Evolutionary conservation across 1,284 basidiomycete species (phyloP).

Genomic region (Sanghuangporus sanghuang): DNA sequence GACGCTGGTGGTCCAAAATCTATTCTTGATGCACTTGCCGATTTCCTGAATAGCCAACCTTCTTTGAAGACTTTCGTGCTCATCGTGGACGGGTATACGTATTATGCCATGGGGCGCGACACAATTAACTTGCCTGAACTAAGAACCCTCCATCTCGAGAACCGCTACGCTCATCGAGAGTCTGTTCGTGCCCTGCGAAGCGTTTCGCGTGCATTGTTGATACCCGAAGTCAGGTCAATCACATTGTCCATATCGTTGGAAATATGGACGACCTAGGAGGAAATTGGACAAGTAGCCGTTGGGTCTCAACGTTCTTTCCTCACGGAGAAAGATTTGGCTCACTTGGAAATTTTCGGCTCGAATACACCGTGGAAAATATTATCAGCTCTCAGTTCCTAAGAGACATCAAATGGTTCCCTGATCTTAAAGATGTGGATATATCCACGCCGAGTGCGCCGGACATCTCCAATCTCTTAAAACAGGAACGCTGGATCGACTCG

Average conservation of each 20-base stretch:
- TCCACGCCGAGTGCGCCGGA: not conserved
- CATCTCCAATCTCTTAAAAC: too few species aligned
- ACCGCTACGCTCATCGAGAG: not conserved
- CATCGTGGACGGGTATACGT: not conserved
- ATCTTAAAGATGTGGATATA: not conserved
- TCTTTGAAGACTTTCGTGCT: not conserved
- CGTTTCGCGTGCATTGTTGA: not conserved
- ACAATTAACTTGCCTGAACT: not conserved
- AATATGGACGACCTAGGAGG: not conserved
- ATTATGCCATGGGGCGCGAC: not conserved
- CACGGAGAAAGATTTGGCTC: not conserved
- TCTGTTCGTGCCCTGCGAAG: not conserved
- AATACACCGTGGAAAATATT: not conserved
- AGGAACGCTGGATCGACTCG: not conserved
- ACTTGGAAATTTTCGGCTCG: not conserved
- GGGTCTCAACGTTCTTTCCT: not conserved
- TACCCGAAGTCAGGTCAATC: not conserved
- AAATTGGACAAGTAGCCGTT: not conserved
- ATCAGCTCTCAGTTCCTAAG: not conserved
- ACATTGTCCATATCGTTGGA: not conserved
- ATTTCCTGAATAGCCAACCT: not conserved
- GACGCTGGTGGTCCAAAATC: not conserved
- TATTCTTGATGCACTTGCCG: not conserved
- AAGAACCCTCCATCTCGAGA: not conserved
- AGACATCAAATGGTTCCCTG: not conserved